A percentile compares a stretch with the other conserved stretches of the same genome.
These are phyloP conservation scores for Suillus subluteus DNA, from an alignment of 768 basidiomycete species.

Conservation along the genomic window DNA sequence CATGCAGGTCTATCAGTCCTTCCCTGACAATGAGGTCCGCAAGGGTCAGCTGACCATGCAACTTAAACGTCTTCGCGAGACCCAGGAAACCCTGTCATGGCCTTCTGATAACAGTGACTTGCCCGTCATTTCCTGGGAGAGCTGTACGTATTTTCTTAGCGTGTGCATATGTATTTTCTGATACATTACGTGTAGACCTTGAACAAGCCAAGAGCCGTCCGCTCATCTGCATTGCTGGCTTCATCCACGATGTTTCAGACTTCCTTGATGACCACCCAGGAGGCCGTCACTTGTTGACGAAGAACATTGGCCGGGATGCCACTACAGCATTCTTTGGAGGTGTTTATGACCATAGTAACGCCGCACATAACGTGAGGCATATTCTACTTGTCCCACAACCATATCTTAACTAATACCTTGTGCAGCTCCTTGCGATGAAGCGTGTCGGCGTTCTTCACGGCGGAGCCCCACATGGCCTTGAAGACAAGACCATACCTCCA, in stretches of 20 bases:
- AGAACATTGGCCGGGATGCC: slow-evolving; percentile 88
- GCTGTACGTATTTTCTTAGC: slow-evolving; percentile 51
- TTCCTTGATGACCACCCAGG: slow-evolving; percentile 94
- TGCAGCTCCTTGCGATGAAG: slow-evolving; percentile 47
- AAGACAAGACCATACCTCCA: slow-evolving; percentile 71
- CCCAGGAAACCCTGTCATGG: slow-evolving; percentile 79
- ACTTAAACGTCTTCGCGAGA: slow-evolving; percentile 81
- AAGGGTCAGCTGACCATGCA: slow-evolving; percentile 96
- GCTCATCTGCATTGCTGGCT: slow-evolving; percentile 84
- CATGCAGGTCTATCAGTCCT: slow-evolving; percentile 32
- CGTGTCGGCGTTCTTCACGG: slow-evolving; percentile 58
- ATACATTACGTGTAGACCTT: slow-evolving; percentile 53
- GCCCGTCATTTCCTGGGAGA: slow-evolving; percentile 85
- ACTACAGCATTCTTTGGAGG: slow-evolving; percentile 95
- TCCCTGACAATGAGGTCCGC: slow-evolving; percentile 72
- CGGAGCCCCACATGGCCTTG: slow-evolving; percentile 54
- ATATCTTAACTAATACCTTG: slow-evolving; percentile 12
- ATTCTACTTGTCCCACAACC: neutral
- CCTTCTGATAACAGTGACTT: slow-evolving; percentile 76
- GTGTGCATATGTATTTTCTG: neutral
- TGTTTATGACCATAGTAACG: slow-evolving; percentile 87
- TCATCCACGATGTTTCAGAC: slow-evolving; percentile 85
- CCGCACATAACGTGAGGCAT: slow-evolving; percentile 75
- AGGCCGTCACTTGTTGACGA: slow-evolving; percentile 80
- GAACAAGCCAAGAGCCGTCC: slow-evolving; percentile 80